Conservation (phyloP, 2,329 filamentous ascomycete species). For the Ceratocystis colombiana region DNA sequence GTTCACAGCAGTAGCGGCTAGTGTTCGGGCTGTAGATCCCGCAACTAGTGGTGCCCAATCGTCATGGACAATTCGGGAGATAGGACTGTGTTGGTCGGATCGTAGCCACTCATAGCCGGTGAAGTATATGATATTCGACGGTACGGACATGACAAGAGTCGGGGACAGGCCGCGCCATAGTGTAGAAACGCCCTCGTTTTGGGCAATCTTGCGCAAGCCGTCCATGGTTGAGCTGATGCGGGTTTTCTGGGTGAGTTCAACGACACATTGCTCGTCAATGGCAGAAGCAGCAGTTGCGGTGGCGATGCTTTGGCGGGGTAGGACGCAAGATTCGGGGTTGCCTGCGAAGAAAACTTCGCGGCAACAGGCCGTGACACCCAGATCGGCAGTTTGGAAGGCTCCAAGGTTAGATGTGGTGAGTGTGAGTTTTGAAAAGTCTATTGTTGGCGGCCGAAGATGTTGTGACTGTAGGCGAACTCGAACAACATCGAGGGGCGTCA, state of each 20-base stretch:
- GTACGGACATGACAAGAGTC: conserved; percentile 85
- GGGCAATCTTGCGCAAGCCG: conserved; percentile 84
- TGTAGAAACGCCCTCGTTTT: conserved; percentile 77
- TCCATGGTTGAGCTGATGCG: conserved; percentile 88
- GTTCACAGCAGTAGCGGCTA: conserved; percentile 73
- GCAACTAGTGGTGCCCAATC: conserved; percentile 69
- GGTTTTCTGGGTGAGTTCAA: conserved; percentile 72
- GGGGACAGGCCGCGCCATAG: conserved; percentile 92
- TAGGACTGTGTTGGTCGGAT: conserved; percentile 60
- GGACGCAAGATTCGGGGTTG: conserved; percentile 68
- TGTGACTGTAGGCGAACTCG: conserved; percentile 91
- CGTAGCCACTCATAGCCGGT: conserved; percentile 95
- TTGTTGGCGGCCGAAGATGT: conserved; percentile 40
- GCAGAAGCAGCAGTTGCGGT: conserved; percentile 35
- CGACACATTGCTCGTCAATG: conserved; percentile 58
- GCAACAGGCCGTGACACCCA: conserved; percentile 90
- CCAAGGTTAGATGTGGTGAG: conserved; percentile 45
- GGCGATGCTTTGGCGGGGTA: conserved; percentile 45
- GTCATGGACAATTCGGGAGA: conserved; percentile 54
- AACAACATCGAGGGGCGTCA: conserved; percentile 93
- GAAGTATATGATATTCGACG: conserved; percentile 96
- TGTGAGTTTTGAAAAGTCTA: conserved; percentile 47
- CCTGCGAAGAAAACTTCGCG: conserved; percentile 96
- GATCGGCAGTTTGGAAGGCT: conserved; percentile 62
- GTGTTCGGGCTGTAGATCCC: conserved; percentile 64